Base-by-base conservation (phyloP, 805 yeast species). In the Tetrapisispora fleetii region DNA sequence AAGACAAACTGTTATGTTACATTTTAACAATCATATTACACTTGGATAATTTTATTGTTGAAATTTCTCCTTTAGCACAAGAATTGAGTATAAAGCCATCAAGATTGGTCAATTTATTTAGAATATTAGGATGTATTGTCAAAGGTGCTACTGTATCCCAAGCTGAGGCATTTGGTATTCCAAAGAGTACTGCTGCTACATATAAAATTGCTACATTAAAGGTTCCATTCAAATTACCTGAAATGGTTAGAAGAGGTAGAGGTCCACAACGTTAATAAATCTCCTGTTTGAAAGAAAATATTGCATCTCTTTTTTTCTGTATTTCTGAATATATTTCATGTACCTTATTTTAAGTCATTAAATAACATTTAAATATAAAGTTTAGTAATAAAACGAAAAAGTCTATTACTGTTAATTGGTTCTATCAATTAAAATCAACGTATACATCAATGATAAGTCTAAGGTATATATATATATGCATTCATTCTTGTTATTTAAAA, bases 151-250 rank as follows among this genome's bases (percentile, higher is more conserved):
- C 89, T 18, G 78, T 74, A 35, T 75, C 81, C n/a, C 84, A 83
- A 67, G 87, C 87, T 36, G 88, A 82, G 58, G 83, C 83, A 3
- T 75, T 80, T 54, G 84, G 83, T 30, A 73, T 84, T 50, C 78
- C 84, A 45, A 82, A 77, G 65, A 67, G 75, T 46, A 70, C 75
- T 48, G 81, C 81, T 14, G 64, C 78, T 10, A 74, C 79, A 37
- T 83, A 84, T 67, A 87, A 88, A 67, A 73, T 91, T 55, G 98
- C 97, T 2, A 68, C 78, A 17, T 75, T 93, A 66, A 81, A 78
- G 64, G 95, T 89, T 32, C 99, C 99, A 37, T 85, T 93, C 69
- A 82, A 80, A 63, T 72, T 87, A 46, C 99, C 99, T 8, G 91
- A 85, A 57, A 75, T 85, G 75, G 76, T 81, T 11, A 80, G 81